Conservation (phyloP, 768 basidiomycete species). For the Tephrocybe sp. region DNA sequence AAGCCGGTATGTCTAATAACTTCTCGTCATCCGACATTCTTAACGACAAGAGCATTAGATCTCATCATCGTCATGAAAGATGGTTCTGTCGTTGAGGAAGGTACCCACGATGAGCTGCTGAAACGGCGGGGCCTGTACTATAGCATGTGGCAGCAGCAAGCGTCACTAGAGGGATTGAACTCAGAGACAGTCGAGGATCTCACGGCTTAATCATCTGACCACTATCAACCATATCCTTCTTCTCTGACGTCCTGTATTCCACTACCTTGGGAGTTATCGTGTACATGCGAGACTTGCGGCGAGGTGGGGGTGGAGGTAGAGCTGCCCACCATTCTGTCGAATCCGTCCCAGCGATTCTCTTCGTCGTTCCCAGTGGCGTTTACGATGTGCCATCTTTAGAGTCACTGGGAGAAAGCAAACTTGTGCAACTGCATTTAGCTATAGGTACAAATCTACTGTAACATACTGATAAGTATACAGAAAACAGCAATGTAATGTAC, state of each 20-base stretch:
- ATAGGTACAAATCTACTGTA: not conserved
- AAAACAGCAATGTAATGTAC: not conserved
- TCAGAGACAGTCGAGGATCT: constrained; percentile 13
- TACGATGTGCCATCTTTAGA: no score
- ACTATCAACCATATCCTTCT: no score
- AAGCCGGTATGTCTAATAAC: constrained; percentile 60
- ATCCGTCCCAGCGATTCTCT: no score
- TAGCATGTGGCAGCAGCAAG: constrained; percentile 83
- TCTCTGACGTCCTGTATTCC: no score
- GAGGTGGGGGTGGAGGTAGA: no score
- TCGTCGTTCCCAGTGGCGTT: no score
- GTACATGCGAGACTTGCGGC: no score
- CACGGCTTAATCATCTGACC: not conserved
- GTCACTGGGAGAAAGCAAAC: no score
- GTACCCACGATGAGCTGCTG: constrained; percentile 88
- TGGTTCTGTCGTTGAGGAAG: constrained; percentile 90
- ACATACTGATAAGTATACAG: not conserved
- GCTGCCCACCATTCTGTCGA: no score
- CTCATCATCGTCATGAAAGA: constrained; percentile 91
- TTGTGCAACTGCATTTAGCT: not conserved
- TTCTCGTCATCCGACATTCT: not conserved
- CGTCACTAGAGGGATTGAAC: constrained; percentile 37
- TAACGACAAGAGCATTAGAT: constrained; percentile 45
- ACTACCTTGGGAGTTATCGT: no score
- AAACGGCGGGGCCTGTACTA: constrained; percentile 68